Evolutionary conservation across 805 yeast genomes (phyloP).

Genomic region (Maudiozyma bulderi): DNA sequence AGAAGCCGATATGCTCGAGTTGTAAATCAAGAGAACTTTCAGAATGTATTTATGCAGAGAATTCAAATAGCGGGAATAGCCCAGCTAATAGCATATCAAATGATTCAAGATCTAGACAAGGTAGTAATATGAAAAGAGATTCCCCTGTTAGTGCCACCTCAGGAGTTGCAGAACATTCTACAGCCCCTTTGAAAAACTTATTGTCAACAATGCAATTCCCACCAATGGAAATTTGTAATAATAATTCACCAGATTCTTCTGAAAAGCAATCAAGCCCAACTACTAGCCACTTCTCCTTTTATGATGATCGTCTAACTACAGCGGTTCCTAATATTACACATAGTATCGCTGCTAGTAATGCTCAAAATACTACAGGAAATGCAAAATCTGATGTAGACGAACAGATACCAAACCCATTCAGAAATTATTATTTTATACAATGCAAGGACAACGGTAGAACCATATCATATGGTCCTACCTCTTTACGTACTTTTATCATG

Average conservation of each 20-base stretch:
- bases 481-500: conserved; percentile 13
- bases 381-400: background rate
- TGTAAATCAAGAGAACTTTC: conserved; percentile 14
- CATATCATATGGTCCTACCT: conserved; percentile 26
- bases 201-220: no score
- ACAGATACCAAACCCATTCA: conserved; percentile 6
- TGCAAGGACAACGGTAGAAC: conserved; percentile 16
- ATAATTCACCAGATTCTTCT: no score
- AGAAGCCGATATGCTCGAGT: conserved; percentile 21
- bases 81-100: background rate
- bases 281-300: no score
- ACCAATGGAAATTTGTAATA: no score
- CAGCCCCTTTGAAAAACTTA: no score
- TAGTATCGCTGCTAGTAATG: background rate
- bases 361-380: background rate
- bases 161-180: no score
- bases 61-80: background rate
- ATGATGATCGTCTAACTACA: no score
- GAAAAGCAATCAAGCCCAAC: no score
- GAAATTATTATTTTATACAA: conserved; percentile 10
- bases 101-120: background rate
- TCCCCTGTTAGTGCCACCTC: no score
- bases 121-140: no score
- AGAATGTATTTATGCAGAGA: conserved; percentile 13
- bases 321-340: no score